Base-by-base conservation (phyloP, 2,329 filamentous ascomycete species). In the Teratosphaeria epicoccoides region DNA sequence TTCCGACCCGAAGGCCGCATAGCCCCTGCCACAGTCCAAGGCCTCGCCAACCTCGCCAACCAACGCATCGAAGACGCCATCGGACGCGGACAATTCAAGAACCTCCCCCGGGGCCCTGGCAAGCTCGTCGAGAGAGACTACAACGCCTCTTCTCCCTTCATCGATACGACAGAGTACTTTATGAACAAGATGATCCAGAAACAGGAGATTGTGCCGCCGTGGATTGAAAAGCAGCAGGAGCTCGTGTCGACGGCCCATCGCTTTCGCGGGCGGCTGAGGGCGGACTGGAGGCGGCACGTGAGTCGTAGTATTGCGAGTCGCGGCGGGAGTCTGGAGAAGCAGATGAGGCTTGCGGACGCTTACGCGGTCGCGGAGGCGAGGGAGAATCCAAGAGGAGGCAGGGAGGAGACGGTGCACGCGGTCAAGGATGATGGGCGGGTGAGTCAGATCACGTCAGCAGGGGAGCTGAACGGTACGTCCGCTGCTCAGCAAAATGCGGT, bases 181-280 rank as follows among this genome's bases (percentile, higher is more conserved):
- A 85, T 97, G 85, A 97, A 98, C 71, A 93, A 94, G 71, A 96
- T 97, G 74, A 96, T 98, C 57, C 87, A 96, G 71, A 85, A 86
- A 53, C 93, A 98, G 69, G 90, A 95, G 20, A 87, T 97, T 54
- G 88, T 95, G 0, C 93, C 93, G 0, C 91, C 91, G 0, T 98
- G 93, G 93, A 97, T 98, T 54, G 93, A 98, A 70, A 97, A 96
- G 71, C 93, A 98, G 68, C 91, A 97, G 66, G 89, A 96, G 62
- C 73, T 97, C 5, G 77, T 82, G 10, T 82, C 80, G 54, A 79
- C 86, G 0, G 78, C 83, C 1, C 77, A 75, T 11, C 75, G 76
- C 1, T 96, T 98, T 64, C 79, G 93, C 2, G 71, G 75, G 2
- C 75, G 88, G n/a, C 65, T 97, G 55, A 76, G 90, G 29, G 80